Base-by-base conservation (phyloP, 441 rosid genomes). In the Adansonia gregorii region DNA sequence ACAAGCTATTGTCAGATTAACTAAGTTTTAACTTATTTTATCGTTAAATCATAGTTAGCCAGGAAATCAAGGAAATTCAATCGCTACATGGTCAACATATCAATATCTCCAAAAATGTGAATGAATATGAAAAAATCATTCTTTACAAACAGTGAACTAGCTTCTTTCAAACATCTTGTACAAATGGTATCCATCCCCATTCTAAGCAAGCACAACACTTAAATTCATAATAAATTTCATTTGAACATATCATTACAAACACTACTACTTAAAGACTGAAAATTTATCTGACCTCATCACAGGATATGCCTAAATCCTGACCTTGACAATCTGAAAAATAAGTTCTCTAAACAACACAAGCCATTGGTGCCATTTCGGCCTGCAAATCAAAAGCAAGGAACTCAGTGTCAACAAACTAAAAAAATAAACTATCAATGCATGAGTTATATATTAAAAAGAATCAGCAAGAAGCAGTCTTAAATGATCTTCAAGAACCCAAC, bases 201-300 rank as follows among this genome's bases (percentile, higher is more conserved):
- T 82, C 74, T 68, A 76, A 55, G 65, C 15, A 60, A 64, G 54
- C 48, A 43, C 75, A 77, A 78, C 56, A 75, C 79, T 73, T 76
- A 65, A 78, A 52, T 80, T 72, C 64, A 75, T 52, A n/a, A 24
- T 59, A 74, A 52, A 63, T 79, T 72, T 4, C 49, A 35, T 65
- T 67, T 82, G 46, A 73, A 81, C 67, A 71, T 68, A 58, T 79
- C 81, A 71, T 72, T 81, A 80, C 82, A 82, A 56, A 76, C 45
- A 65, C 77, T 83, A 76, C 78, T 81, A 31, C 46, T 71, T 74
- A 17, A 39, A 59, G 69, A 61, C 48, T 65, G 65, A 67, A 66
- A 49, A 75, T 12, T 52, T 7, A 55, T 67, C 81, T 72, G 77
- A 80, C 79, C 84, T 80, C 80, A 64, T 67, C 63, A 22, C 72